Conservation (phyloP, 345 rosid genomes). For the Aquilaria malaccensis region DNA sequence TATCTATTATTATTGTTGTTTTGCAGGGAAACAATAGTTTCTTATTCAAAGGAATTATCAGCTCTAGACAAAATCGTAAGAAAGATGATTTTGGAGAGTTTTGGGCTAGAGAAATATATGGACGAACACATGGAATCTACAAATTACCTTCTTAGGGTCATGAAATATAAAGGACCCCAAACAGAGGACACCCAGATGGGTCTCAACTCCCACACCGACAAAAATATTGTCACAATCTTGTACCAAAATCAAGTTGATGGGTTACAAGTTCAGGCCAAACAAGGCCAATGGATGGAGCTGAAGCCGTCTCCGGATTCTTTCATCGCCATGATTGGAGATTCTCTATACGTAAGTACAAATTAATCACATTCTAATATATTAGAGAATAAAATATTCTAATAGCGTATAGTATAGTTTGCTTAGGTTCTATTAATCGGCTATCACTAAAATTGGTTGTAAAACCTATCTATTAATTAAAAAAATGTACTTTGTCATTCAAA, state of each 20-base stretch:
- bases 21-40: constrained; percentile 33
- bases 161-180: constrained; percentile 51
- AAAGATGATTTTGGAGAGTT: constrained; percentile 51
- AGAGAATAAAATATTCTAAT: too few species aligned
- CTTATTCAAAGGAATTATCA: constrained; percentile 28
- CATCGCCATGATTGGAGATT: constrained; percentile 50
- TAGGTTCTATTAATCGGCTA: too few species aligned
- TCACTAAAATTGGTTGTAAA: too few species aligned
- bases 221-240: constrained; percentile 53
- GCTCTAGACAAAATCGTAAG: constrained; percentile 35
- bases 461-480: too few species aligned
- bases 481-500: too few species aligned
- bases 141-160: constrained; percentile 41
- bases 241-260: constrained; percentile 60
- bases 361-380: background rate
- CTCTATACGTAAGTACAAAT: constrained; percentile 31
- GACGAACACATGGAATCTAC: constrained; percentile 58
- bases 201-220: constrained; percentile 40
- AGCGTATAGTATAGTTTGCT: too few species aligned
- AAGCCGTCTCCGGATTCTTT: constrained; percentile 49
- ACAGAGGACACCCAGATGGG: constrained; percentile 44
- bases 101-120: constrained; percentile 34
- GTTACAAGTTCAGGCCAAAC: constrained; percentile 37
- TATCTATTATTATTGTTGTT: background rate
- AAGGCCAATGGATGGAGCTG: constrained; percentile 41